A percentile compares a stretch with the other conserved stretches of the same genome.
phyloP scores from a whole-genome alignment of 768 basidiomycete species.

The Goffeauzyma gilvescens region DNA sequence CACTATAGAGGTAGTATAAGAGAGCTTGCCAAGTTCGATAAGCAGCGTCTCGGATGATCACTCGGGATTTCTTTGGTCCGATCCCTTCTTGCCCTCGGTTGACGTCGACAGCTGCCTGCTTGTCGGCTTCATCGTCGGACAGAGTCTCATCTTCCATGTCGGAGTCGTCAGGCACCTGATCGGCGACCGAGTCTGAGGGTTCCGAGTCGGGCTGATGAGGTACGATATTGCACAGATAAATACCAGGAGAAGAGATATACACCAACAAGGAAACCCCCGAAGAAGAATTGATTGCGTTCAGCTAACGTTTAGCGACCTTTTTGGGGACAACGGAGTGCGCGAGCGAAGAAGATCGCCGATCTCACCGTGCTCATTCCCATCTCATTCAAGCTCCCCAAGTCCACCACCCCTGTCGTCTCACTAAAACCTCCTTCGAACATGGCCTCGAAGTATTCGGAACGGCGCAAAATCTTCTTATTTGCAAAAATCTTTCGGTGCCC shows the following conservation, averaged over 20 bases:
- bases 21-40: conserved; percentile 48
- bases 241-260: too few relatives aligned
- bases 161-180: conserved; percentile 14
- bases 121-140: conserved; percentile 6
- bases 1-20: conserved; percentile 73
- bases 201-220: too few relatives aligned
- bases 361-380: too few relatives aligned
- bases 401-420: conserved; percentile 2
- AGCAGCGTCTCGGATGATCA: conserved; percentile 43
- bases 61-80: conserved; percentile 41
- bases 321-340: too few relatives aligned
- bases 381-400: conserved; percentile 19
- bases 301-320: too few relatives aligned
- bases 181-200: too few relatives aligned
- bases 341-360: too few relatives aligned
- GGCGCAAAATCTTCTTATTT: conserved; percentile 44
- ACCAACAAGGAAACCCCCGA: too few relatives aligned
- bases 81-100: too few relatives aligned
- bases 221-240: too few relatives aligned
- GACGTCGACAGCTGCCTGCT: background rate
- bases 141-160: conserved; percentile 26
- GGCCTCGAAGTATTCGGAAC: conserved; percentile 60
- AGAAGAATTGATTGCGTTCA: too few relatives aligned
- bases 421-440: conserved; percentile 32
- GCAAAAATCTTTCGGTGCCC: conserved; percentile 43